These are phyloP conservation scores for Combretum micranthum DNA, from an alignment of 345 rosid species.

Conservation along the genomic window DNA sequence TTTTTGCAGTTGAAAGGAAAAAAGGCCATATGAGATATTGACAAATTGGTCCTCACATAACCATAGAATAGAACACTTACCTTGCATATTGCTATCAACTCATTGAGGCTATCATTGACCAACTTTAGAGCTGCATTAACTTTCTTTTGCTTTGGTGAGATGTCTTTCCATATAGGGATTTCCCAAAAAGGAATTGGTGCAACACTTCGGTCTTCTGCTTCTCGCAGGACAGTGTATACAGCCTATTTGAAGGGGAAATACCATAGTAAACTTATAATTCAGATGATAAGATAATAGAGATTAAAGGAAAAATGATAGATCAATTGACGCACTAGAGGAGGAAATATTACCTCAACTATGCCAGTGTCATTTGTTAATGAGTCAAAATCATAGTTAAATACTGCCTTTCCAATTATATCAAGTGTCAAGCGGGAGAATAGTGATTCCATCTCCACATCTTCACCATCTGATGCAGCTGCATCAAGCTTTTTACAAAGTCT, in stretches of 20 bases:
- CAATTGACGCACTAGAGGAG: not conserved
- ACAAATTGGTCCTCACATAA: no score
- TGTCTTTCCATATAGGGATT: conserved; percentile 88
- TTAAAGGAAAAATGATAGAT: not conserved
- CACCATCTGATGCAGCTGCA: conserved; percentile 68
- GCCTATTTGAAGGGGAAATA: conserved; percentile 40
- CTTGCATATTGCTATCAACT: conserved; percentile 83
- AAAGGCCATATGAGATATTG: no score
- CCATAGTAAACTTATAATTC: not conserved
- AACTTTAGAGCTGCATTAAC: conserved; percentile 67
- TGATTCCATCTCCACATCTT: conserved; percentile 93
- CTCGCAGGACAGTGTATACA: conserved; percentile 81
- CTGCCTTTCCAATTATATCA: conserved; percentile 92
- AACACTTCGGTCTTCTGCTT: conserved; percentile 96
- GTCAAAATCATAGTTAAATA: conserved; percentile 90
- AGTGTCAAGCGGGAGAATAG: conserved; percentile 90
- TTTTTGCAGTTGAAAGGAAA: no score
- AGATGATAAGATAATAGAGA: not conserved
- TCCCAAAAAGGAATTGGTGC: conserved; percentile 92
- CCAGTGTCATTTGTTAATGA: conserved; percentile 88
- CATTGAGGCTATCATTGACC: conserved; percentile 67
- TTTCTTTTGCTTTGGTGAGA: conserved; percentile 80
- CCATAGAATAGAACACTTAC: conserved; percentile 24
- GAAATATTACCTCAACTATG: conserved; percentile 68
- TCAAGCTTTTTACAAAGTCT: conserved; percentile 84